These are phyloP conservation scores for Fomitiporia mediterranea DNA, from an alignment of 1,284 basidiomycete species.

Conservation along the genomic window DNA sequence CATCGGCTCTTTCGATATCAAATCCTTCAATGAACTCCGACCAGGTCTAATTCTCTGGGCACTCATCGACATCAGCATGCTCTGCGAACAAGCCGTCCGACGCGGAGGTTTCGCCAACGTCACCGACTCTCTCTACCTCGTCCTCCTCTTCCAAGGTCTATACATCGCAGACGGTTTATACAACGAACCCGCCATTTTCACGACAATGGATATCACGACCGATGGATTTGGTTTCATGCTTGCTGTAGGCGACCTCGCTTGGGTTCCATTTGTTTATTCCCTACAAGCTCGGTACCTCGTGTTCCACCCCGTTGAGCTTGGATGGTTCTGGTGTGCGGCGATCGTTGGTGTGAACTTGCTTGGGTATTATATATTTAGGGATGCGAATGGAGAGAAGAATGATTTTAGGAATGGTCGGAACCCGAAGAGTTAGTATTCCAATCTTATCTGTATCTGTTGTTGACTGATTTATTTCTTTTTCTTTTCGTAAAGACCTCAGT, in stretches of 20 bases:
- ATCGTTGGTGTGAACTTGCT: conserved; percentile 67
- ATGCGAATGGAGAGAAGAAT: conserved; percentile 91
- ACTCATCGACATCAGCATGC: conserved; percentile 87
- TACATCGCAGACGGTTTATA: conserved; percentile 87
- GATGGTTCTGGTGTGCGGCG: conserved; percentile 51
- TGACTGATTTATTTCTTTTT: conserved; percentile 2
- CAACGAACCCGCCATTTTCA: conserved; percentile 90
- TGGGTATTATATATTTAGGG: conserved; percentile 93
- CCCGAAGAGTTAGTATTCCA: conserved; percentile 70
- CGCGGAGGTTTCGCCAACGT: conserved; percentile 62
- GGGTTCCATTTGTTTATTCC: conserved; percentile 94
- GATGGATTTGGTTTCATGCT: conserved; percentile 99
- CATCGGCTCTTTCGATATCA: conserved; percentile 88
- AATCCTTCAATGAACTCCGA: conserved; percentile 94
- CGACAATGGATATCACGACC: conserved; percentile 96
- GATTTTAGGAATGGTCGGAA: conserved; percentile 92
- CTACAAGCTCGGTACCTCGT: conserved; percentile 94
- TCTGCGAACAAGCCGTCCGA: conserved; percentile 84
- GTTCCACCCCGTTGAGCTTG: conserved; percentile 81
- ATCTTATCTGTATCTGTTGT: not conserved
- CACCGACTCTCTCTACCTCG: conserved; percentile 92
- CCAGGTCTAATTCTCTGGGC: conserved; percentile 96
- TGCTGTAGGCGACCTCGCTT: conserved; percentile 86
- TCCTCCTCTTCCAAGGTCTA: conserved; percentile 81
- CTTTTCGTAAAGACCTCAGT: conserved; percentile 67